A percentile compares a stretch with the other conserved stretches of the same genome.
Evolutionary conservation across 2,329 filamentous ascomycete species (phyloP).

Genomic region (Westerdykella ornata): DNA sequence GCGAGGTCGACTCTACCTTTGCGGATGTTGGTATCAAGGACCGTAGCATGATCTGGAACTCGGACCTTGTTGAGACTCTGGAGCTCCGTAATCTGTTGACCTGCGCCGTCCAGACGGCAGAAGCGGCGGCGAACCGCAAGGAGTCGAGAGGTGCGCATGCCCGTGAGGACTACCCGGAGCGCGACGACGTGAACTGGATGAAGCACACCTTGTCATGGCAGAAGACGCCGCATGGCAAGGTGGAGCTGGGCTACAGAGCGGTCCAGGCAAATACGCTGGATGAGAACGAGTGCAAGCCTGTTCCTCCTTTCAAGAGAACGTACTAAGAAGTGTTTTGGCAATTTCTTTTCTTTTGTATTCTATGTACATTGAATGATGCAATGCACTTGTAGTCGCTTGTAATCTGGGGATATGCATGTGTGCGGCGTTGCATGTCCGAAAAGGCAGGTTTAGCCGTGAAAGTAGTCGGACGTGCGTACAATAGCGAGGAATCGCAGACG

Average conservation of each 20-base stretch:
- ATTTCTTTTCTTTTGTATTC: conserved; percentile 17
- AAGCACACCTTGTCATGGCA: conserved; percentile 98
- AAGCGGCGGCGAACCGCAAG: conserved; percentile 85
- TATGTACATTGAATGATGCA: conserved; percentile 31
- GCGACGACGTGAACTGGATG: conserved; percentile 97
- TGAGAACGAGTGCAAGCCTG: conserved; percentile 90
- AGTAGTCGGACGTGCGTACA: too few species aligned
- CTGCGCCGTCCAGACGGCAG: conserved; percentile 93
- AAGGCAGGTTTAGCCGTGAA: too few species aligned
- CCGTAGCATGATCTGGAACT: conserved; percentile 99
- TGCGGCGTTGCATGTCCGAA: too few species aligned
- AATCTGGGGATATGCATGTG: too few species aligned
- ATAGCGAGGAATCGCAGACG: too few species aligned
- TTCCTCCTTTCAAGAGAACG: conserved; percentile 93
- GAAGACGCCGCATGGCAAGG: conserved; percentile 80
- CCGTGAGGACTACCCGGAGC: conserved; percentile 90
- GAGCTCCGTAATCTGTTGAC: conserved; percentile 93
- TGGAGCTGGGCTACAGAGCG: conserved; percentile 77
- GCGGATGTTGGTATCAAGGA: conserved; percentile 89
- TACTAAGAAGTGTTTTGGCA: conserved; percentile 55
- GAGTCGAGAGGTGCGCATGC: conserved; percentile 97
- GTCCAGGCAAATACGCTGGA: conserved; percentile 82
- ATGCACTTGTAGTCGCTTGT: too few species aligned
- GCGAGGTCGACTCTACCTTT: conserved; percentile 73
- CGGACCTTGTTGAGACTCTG: conserved; percentile 89